Conservation (phyloP, 352 stramenopile species). For the Pythium volutum region DNA sequence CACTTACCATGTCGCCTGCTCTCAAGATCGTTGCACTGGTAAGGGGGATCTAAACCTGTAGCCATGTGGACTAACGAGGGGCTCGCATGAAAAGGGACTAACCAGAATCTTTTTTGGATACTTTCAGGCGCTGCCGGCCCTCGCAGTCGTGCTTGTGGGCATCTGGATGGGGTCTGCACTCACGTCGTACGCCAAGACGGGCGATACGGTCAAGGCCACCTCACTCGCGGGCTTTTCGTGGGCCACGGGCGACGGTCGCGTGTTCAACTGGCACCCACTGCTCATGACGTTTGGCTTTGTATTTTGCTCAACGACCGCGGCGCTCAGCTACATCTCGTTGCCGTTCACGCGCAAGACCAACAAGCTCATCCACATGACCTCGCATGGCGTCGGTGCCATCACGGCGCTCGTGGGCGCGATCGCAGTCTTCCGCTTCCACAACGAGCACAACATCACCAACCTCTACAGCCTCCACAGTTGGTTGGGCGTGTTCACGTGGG, state of each 20-base stretch:
- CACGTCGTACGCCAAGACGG: constrained; percentile 48
- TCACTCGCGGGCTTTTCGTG: constrained; percentile 70
- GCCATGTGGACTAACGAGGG: constrained; percentile 17
- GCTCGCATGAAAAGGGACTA: constrained; percentile 14
- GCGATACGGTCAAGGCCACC: constrained; percentile 39
- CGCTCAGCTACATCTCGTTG: constrained; percentile 63
- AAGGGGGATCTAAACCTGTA: constrained; percentile 13
- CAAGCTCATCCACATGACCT: constrained; percentile 73
- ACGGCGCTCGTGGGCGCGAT: constrained; percentile 55
- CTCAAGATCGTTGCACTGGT: constrained; percentile 20
- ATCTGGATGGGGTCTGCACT: constrained; percentile 75
- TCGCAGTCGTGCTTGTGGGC: constrained; percentile 62
- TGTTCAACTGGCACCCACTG: constrained; percentile 88
- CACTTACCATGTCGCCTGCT: constrained; percentile 6
- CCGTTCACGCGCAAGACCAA: constrained; percentile 65
- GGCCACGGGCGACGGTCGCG: constrained; percentile 45
- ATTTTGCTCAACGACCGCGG: constrained; percentile 69
- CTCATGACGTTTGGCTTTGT: constrained; percentile 85
- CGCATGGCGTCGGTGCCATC: constrained; percentile 64
- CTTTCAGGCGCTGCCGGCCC: constrained; percentile 50
- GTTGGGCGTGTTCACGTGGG: constrained; percentile 64
- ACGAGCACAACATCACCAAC: constrained; percentile 83
- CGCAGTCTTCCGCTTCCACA: constrained; percentile 86
- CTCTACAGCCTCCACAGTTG: constrained; percentile 88
- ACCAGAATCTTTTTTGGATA: background rate